Base-by-base conservation (phyloP, 305 asterid species). In the Withania somnifera region DNA sequence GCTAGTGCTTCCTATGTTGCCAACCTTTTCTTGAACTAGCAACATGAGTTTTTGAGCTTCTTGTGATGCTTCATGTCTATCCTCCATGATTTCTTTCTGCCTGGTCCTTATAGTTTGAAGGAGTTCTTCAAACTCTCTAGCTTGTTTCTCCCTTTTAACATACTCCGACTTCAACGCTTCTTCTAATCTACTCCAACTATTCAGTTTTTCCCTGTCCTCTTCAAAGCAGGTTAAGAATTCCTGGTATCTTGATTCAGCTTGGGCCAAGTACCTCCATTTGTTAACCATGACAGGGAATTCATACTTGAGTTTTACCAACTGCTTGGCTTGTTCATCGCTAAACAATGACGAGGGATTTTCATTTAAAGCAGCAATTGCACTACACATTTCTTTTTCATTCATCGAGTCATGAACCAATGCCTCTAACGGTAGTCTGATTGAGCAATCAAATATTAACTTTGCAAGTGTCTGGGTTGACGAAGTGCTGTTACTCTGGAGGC, bases 1-100 rank as follows among this genome's bases (percentile, higher is more conserved):
- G 11, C 24, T 67, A 3, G 5, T 19, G 67, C 63, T 38, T 14
- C 22, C 83, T 17, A 66, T 11, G 19, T 81, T 81, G 4, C 67
- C 83, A 50, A 19, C 56, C 51, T 81, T 71, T 66, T 81, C 79
- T 67, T 51, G 79, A 81, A 66, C 58, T 36, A 53, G 22, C 32
- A 20, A 52, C 79, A 81, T 51, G 10, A 81, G n/a, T 26, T 15
- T 40, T 58, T 81, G 28, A 34, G 83, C 78, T 51, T 52, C 60
- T 36, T 13, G 50, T 20, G 78, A 81, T 5, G 28, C 28, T 17
- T 68, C 53, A 13, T 26, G 68, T 24, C 76, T 22, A 14, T 28
- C 83, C 0, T 50, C 61, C 15, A 6, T 28, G 64, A 28, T 81
- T n/a, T n/a, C 47, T 6, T 38, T 11, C 0, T 68, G 38, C 42